Evolutionary conservation across 495 filamentous ascomycete species (phyloP).

Genomic region (Friedmanniomyces simplex): DNA sequence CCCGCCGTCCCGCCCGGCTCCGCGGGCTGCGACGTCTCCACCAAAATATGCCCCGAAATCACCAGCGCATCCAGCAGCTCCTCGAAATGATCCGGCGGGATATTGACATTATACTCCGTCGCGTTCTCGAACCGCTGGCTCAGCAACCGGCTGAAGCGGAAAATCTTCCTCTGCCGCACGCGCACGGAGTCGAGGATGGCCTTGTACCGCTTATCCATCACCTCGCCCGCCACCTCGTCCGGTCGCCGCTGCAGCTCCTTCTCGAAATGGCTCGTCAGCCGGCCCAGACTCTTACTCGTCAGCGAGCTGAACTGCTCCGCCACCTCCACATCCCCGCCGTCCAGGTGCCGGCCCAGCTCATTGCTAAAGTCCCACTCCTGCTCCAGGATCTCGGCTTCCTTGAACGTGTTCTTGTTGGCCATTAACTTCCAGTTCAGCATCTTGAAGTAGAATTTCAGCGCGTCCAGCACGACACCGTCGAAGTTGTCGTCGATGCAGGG

Average conservation of each 20-base stretch:
- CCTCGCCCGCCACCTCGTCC: slow-evolving; percentile 62
- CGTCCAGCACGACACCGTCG: slow-evolving; percentile 88
- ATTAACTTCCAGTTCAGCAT: slow-evolving; percentile 95
- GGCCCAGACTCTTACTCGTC: slow-evolving; percentile 78
- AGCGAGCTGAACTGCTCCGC: slow-evolving; percentile 96
- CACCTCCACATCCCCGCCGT: slow-evolving; percentile 90
- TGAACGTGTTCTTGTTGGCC: slow-evolving; percentile 97
- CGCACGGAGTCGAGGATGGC: slow-evolving; percentile 89
- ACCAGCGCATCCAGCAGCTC: slow-evolving; percentile 74
- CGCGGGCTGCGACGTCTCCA: slow-evolving; percentile 46
- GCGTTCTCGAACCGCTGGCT: slow-evolving; percentile 92
- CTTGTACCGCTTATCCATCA: slow-evolving; percentile 96
- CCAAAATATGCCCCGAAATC: slow-evolving; percentile 75
- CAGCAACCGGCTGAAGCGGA: slow-evolving; percentile 76
- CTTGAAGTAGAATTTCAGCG: slow-evolving; percentile 93
- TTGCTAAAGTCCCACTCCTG: slow-evolving; percentile 97
- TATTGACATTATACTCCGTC: slow-evolving; percentile 78
- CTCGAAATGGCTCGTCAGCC: slow-evolving; percentile 83
- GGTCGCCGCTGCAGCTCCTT: slow-evolving; percentile 72
- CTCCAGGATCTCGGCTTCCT: slow-evolving; percentile 92
- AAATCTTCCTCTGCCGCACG: slow-evolving; percentile 80
- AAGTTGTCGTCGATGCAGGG: slow-evolving; percentile 96
- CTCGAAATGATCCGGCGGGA: slow-evolving; percentile 53
- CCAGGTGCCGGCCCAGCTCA: slow-evolving; percentile 74
- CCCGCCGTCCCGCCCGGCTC: slow-evolving; percentile 26